Evolutionary conservation across 192 early-diverging fungal species (phyloP).

Genomic region (Backusella morwellensis): DNA sequence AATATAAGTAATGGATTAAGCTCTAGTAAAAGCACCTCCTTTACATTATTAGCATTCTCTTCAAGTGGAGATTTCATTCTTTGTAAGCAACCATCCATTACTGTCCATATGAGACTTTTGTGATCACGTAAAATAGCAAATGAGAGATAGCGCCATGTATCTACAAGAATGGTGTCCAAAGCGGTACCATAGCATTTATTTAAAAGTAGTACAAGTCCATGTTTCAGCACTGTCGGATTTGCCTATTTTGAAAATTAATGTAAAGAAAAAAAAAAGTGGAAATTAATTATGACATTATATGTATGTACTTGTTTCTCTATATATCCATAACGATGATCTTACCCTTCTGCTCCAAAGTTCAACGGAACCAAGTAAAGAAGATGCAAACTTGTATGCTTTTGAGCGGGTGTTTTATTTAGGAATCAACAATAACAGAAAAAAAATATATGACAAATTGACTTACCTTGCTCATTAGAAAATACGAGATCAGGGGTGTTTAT

Average conservation of each 20-base stretch:
- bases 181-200: background rate
- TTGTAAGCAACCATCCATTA: background rate
- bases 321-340: background rate
- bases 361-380: constrained; percentile 3
- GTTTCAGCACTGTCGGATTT: background rate
- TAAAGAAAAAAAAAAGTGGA: background rate
- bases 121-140: background rate
- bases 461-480: background rate
- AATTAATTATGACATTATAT: background rate
- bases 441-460: too few species aligned
- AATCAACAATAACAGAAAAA: background rate
- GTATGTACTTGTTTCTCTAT: too few species aligned
- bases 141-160: constrained; percentile 1
- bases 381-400: background rate
- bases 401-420: background rate
- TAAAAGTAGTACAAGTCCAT: background rate
- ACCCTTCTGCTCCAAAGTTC: background rate
- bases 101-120: background rate
- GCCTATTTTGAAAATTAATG: background rate
- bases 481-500: background rate
- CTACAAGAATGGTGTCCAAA: background rate
- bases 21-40: background rate
- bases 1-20: background rate
- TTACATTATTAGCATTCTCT: background rate
- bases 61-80: background rate